Conservation (phyloP, 441 rosid species). For the Syzygium malaccense region DNA sequence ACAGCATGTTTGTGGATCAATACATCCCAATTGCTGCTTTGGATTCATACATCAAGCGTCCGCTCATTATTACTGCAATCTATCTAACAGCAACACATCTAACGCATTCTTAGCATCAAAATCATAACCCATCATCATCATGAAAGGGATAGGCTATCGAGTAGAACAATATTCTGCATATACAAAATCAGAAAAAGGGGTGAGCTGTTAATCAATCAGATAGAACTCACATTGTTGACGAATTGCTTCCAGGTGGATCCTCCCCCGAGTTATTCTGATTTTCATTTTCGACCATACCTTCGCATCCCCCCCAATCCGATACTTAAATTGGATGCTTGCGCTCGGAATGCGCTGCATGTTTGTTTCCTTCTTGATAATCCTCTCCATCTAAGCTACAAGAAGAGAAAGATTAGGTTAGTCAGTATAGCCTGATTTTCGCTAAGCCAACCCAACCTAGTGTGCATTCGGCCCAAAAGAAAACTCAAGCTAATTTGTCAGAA, state of each 20-base stretch:
- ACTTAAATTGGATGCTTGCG: slow-evolving; percentile 53
- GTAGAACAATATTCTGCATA: neutral
- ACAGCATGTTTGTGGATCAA: neutral
- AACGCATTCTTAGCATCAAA: neutral
- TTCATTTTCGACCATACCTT: slow-evolving; percentile 38
- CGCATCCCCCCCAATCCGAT: slow-evolving; percentile 60
- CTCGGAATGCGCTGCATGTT: slow-evolving; percentile 25
- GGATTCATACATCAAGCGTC: neutral
- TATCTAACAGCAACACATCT: neutral
- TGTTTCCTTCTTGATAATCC: slow-evolving; percentile 33
- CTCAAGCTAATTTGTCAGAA: neutral
- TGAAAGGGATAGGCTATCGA: neutral
- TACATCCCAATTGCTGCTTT: neutral
- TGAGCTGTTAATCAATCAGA: neutral
- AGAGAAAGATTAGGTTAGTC: slow-evolving; percentile 7
- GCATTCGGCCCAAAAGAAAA: neutral
- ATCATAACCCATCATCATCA: neutral
- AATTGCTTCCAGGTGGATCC: slow-evolving; percentile 25
- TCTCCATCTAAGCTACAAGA: slow-evolving; percentile 63
- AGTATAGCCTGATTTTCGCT: neutral
- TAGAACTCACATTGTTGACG: slow-evolving; percentile 44
- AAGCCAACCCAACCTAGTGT: neutral
- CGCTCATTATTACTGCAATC: neutral
- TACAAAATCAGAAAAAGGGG: neutral
- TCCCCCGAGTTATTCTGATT: slow-evolving; percentile 24